phyloP scores from a whole-genome alignment of 179 eudicot genomes.

The Beta corolliflora region DNA sequence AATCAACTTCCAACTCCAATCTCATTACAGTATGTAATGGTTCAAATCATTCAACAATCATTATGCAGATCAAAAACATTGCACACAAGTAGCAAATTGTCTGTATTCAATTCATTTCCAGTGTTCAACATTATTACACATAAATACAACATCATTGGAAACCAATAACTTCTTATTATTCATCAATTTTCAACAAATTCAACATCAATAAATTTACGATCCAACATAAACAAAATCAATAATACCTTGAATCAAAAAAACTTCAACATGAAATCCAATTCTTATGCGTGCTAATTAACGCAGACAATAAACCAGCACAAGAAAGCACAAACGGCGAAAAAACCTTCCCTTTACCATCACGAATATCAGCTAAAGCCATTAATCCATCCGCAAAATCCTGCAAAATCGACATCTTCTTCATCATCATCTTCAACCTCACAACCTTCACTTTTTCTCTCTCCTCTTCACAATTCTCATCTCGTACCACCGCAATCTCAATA shows the following conservation, averaged over 20 bases:
- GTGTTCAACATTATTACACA: neutral
- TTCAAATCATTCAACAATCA: neutral
- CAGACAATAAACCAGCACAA: slow-evolving; percentile 83
- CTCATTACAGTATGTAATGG: too few species aligned
- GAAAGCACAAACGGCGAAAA: slow-evolving; percentile 64
- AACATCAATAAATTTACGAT: neutral
- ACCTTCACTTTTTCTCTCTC: slow-evolving; percentile 39
- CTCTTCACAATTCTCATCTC: slow-evolving; percentile 46
- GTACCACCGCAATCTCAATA: slow-evolving; percentile 39
- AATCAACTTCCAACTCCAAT: too few species aligned
- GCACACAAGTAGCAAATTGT: neutral
- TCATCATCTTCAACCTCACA: slow-evolving; percentile 57
- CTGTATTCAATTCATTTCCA: slow-evolving; percentile 4
- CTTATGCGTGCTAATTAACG: slow-evolving; percentile 83
- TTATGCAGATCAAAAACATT: neutral
- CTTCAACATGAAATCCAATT: slow-evolving; percentile 81
- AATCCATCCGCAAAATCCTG: slow-evolving; percentile 91
- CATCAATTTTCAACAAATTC: neutral
- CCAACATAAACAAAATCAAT: neutral
- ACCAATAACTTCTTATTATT: neutral
- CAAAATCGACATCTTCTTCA: slow-evolving; percentile 75
- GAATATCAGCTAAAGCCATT: slow-evolving; percentile 85
- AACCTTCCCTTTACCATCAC: slow-evolving; percentile 61
- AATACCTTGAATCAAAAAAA: too few species aligned
- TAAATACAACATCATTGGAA: neutral